phyloP scores from a whole-genome alignment of 306 rosid species.

The Cucurbita moschata region DNA sequence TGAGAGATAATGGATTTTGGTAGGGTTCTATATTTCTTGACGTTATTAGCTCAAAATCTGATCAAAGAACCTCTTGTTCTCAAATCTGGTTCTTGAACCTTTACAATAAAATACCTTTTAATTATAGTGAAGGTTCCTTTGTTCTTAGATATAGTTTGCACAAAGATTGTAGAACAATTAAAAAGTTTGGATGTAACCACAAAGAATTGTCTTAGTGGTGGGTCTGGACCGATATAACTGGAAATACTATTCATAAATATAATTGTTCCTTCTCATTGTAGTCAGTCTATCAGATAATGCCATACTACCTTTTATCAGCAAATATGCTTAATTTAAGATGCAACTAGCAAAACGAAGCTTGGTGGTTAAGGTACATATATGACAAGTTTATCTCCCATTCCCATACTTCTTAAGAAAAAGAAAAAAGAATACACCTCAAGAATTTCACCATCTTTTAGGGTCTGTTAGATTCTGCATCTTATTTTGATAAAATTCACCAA shows the following conservation, averaged over 20 bases:
- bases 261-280: background rate
- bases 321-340: background rate
- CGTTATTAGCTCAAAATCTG: background rate
- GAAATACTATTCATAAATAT: background rate
- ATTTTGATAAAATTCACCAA: background rate
- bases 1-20: background rate
- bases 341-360: background rate
- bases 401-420: background rate
- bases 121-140: background rate
- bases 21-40: background rate
- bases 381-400: background rate
- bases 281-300: background rate
- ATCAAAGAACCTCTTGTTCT: background rate
- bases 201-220: background rate
- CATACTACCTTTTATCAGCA: background rate
- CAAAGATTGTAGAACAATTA: background rate
- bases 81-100: conserved; percentile 1
- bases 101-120: conserved; percentile 1
- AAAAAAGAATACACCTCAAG: background rate
- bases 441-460: background rate
- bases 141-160: background rate
- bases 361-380: background rate
- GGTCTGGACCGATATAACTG: background rate
- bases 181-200: background rate
- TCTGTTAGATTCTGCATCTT: background rate